Evolutionary conservation across 805 yeast species (phyloP).

Genomic region (Wickerhamiella dianesei): DNA sequence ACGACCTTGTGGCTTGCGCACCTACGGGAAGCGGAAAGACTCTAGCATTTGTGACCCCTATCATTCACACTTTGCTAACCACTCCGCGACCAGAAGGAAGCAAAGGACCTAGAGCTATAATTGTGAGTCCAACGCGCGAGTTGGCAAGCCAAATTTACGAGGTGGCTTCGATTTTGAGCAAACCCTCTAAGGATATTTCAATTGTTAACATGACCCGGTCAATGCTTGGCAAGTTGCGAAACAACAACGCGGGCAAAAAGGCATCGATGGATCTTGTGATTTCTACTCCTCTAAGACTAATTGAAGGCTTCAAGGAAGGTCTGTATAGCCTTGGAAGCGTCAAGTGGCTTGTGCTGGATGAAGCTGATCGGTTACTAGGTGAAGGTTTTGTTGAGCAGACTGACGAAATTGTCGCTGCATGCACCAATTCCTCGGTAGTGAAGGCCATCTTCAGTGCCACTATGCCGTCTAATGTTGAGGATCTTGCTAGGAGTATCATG

Average conservation of each 20-base stretch:
- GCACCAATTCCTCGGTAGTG: slow-evolving; percentile 33
- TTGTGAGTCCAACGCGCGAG: slow-evolving; percentile 91
- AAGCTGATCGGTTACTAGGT: slow-evolving; percentile 90
- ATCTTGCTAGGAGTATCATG: slow-evolving; percentile 76
- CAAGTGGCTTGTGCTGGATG: slow-evolving; percentile 77
- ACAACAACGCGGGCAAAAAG: slow-evolving; percentile 39
- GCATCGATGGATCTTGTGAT: slow-evolving; percentile 67
- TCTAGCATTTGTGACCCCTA: slow-evolving; percentile 72
- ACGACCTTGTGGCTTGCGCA: slow-evolving; percentile 86
- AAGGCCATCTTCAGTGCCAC: slow-evolving; percentile 91
- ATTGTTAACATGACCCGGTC: slow-evolving; percentile 60
- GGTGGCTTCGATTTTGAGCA: slow-evolving; percentile 46
- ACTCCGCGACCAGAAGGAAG: slow-evolving; percentile 17
- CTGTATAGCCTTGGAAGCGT: slow-evolving; percentile 49
- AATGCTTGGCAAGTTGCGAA: slow-evolving; percentile 47
- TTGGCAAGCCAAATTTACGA: slow-evolving; percentile 73
- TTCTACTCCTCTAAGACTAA: slow-evolving; percentile 77
- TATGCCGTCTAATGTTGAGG: slow-evolving; percentile 84
- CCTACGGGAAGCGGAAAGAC: slow-evolving; percentile 99
- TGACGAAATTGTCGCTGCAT: slow-evolving; percentile 59
- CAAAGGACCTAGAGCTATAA: slow-evolving; percentile 54
- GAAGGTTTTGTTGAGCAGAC: slow-evolving; percentile 79
- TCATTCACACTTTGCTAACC: slow-evolving; percentile 41
- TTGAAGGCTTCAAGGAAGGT: slow-evolving; percentile 57
- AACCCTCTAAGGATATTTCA: slow-evolving; percentile 39